Base-by-base conservation (phyloP, 2,329 filamentous ascomycete species). In the Didymella glomerata region DNA sequence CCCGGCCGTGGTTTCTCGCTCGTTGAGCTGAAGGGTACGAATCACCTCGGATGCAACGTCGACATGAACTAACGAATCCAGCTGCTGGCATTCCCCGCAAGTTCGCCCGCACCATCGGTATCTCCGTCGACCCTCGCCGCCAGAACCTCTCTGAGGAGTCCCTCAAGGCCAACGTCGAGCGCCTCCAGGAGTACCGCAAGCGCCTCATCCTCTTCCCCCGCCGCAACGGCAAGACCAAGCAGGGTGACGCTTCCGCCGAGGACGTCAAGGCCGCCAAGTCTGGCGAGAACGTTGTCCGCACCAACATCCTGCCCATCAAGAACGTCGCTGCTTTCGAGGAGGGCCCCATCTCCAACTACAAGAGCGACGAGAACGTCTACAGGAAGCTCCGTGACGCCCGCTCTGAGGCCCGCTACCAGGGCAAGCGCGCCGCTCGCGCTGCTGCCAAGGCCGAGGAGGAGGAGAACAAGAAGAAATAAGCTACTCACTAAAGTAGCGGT, bases 131-230 rank as follows among this genome's bases (percentile, higher is more conserved):
- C 84, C 86, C 88, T 46, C 94, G 95, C 85, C 94, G 95, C 83
- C 89, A 92, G 85, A 99, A 98, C 88, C 90, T 96, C 78, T 95
- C 90, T 79, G 92, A 96, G 86, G 95, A 98, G 88, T 91, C 90
- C 71, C 90, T 98, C 76, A 87, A 92, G 81, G 86, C 87, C 86
- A 99, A 99, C 85, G 94, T 99, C 76, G 91, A 91, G 82, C 95
- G 95, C 79, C 92, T 99, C 80, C 93, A 97, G 88, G 92, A 92
- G 81, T 99, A 97, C 93, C 91, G 90, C 86, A 88, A 90, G 79
- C 92, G 93, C 79, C 86, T 99, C 78, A 97, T 99, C 81, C 88
- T 99, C 80, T 97, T 99, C 88, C 95, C 95, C 80, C 92, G 93
- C 87, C 93, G 92, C 84, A 88, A 88, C 80, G 93, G 93, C 84